Percentiles rank a stretch among this genome's conserved stretches.
These are phyloP conservation scores for Saccharomyces kudriavzevii DNA, from an alignment of 805 yeast species.

Conservation along the genomic window DNA sequence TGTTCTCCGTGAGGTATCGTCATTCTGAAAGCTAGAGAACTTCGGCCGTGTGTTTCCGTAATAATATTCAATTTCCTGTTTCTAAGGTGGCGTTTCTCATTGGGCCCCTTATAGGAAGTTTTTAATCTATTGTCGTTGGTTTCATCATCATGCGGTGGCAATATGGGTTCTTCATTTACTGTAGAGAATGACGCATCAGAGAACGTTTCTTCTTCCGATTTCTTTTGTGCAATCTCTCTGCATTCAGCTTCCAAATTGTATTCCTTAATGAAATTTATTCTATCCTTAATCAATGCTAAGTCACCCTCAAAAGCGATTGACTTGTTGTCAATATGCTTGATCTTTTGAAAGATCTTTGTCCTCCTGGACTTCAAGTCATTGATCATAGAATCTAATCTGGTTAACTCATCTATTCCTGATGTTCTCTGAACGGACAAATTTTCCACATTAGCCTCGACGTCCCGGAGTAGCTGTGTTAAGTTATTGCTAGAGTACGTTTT, in stretches of 20 bases:
- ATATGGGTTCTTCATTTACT: not conserved
- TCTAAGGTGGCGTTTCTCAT: not conserved
- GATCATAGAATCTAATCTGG: slow-evolving; percentile 49
- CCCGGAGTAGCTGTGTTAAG: not conserved
- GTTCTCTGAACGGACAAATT: slow-evolving; percentile 49
- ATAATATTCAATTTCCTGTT: slow-evolving; percentile 1
- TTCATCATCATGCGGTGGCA: not conserved
- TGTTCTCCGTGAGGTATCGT: slow-evolving; percentile 33
- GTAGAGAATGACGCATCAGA: not conserved
- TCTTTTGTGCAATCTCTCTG: slow-evolving; percentile 7
- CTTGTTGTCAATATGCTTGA: slow-evolving; percentile 46
- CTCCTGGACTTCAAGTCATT: slow-evolving; percentile 40
- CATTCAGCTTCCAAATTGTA: slow-evolving; percentile 21
- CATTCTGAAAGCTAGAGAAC: not conserved
- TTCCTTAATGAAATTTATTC: slow-evolving; percentile 35
- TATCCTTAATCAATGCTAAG: slow-evolving; percentile 33
- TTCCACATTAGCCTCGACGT: slow-evolving; percentile 20
- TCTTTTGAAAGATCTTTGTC: slow-evolving; percentile 41
- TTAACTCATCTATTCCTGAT: slow-evolving; percentile 48
- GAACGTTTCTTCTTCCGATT: slow-evolving; percentile 1
- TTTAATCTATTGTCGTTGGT: not conserved
- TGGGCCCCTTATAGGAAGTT: not conserved
- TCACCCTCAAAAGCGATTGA: slow-evolving; percentile 43
- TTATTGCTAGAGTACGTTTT: not conserved
- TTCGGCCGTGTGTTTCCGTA: not conserved